A percentile compares a stretch with the other conserved stretches of the same genome.
Evolutionary conservation across 768 basidiomycete genomes (phyloP).

Genomic region (Rhodotorula sphaerocarpa): DNA sequence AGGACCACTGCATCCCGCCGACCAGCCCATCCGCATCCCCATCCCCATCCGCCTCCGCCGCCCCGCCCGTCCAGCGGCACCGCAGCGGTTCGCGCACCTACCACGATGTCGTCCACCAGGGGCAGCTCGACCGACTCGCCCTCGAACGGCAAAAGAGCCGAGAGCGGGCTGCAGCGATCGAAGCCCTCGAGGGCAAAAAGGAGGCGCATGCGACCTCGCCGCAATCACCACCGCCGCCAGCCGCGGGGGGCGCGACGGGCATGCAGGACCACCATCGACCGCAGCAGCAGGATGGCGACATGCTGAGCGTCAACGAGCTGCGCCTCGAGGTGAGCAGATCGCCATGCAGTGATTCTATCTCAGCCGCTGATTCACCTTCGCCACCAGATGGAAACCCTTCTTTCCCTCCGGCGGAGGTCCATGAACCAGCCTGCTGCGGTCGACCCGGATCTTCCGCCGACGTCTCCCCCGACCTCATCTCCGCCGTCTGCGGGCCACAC

Average conservation of each 20-base stretch:
- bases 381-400: conserved; percentile 31
- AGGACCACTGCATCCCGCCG: conserved; percentile 15
- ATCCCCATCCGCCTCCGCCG: background rate
- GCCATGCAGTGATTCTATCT: background rate
- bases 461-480: conserved; percentile 37
- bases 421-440: conserved; percentile 33
- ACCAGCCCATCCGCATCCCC: too few relatives aligned
- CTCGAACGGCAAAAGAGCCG: background rate
- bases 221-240: too few relatives aligned
- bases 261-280: too few relatives aligned
- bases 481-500: conserved; percentile 3
- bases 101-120: conserved; percentile 14
- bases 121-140: conserved; percentile 13
- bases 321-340: conserved; percentile 10
- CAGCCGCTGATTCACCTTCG: background rate
- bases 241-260: background rate
- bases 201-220: too few relatives aligned
- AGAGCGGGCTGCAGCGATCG: background rate
- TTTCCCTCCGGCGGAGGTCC: conserved; percentile 35
- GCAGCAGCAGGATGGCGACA: background rate
- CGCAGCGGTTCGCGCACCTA: conserved; percentile 20
- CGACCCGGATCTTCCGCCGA: conserved; percentile 39
- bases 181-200: conserved; percentile 4
- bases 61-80: background rate
- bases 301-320: conserved; percentile 19